Evolutionary conservation across 352 stramenopile species (phyloP), one percentile per base, ranked within the genome.

Genomic region (Pythium rhizo-oryzae): DNA sequence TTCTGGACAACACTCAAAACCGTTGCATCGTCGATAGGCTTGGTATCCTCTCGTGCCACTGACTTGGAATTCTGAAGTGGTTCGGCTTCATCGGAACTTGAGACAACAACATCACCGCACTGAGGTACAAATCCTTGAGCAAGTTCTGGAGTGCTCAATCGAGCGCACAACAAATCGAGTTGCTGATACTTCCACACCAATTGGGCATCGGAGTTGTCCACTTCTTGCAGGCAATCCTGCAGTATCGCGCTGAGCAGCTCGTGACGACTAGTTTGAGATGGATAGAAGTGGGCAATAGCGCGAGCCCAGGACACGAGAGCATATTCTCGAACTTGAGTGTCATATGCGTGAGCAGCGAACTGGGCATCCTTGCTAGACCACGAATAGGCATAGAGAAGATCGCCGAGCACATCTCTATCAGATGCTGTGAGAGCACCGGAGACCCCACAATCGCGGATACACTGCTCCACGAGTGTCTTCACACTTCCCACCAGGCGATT

Each of bases 81-180:
- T n/a, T 67, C 46, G 15, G 18, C 6, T 19, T 1, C 49, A 13
- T 58, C 47, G 19, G 47, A 12, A 15, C 21, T 53, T 21, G 59
- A 69, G 52, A 92, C 74, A 21, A 94, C 65, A 47, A 92, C 66
- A 65, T 93, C 79, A 15, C 84, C 74, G 62, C 77, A 89, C 9
- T 76, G 68, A 16, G 89, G 89, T 12, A 95, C 85, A 68, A 96
- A 96, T 1, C 71, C 70, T 67, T 92, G 84, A 0, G 80, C 81
- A 64, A 94, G 76, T 74, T 96, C 89, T 37, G 84, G 85, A 21
- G 92, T 69, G 8, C 87, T 69, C 8, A 96, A 69, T 39, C 89
- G 78, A 65, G 85, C 84, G 61, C 89, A 96, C 25, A 96, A 75
- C 25, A 96, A 58, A 49, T 96, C 89, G 24, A 96, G 70, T 62